Conservation (phyloP, 2,329 filamentous ascomycete genomes). For the Rutstroemia sydowiana region DNA sequence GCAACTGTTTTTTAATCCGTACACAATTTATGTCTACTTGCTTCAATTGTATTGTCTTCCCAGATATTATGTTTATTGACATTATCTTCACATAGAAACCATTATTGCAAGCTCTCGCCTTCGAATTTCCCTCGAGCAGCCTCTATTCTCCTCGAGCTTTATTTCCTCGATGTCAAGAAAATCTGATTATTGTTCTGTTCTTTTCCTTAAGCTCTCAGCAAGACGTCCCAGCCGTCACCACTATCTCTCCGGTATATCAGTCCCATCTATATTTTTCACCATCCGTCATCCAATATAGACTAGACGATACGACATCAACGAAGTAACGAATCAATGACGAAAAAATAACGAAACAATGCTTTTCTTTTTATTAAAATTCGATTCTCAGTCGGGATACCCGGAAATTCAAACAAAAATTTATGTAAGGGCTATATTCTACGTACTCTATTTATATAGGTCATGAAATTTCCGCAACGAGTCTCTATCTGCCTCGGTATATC, state of each 20-base stretch:
- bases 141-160: constrained; percentile 25
- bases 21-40: too few relatives aligned
- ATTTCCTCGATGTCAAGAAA: constrained; percentile 24
- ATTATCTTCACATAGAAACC: constrained; percentile 19
- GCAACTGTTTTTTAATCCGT: too few relatives aligned
- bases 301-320: not conserved
- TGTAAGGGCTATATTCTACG: not conserved
- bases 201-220: not conserved
- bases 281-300: not conserved
- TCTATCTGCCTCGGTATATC: constrained; percentile 22
- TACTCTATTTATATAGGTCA: not conserved
- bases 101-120: constrained; percentile 24
- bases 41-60: not conserved
- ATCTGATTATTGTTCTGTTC: not conserved
- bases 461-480: constrained; percentile 10
- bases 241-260: not conserved
- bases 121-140: constrained; percentile 19
- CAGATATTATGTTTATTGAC: too few relatives aligned
- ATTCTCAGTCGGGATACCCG: not conserved
- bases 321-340: not conserved
- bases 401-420: not conserved
- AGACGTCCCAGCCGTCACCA: not conserved
- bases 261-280: not conserved
- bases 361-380: not conserved
- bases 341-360: not conserved